Percentiles rank a stretch among this genome's conserved stretches.
phyloP scores from a whole-genome alignment of 179 eudicot species.

The Spergularia azorica region DNA sequence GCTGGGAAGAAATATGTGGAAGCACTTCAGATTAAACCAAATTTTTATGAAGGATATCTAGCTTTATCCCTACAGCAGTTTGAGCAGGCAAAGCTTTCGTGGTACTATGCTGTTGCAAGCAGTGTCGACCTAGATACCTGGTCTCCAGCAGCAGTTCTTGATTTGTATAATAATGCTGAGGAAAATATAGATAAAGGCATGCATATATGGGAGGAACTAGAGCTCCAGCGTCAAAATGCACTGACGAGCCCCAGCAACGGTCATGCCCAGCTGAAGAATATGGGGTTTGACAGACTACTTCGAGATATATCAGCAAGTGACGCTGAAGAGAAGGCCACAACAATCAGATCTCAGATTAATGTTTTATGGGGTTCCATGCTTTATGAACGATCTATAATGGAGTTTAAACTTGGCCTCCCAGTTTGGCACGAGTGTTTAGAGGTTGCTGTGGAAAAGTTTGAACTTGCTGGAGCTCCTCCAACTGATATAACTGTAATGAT shows the following conservation, averaged over 20 bases:
- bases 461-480: slow-evolving; percentile 85
- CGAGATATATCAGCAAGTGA: slow-evolving; percentile 55
- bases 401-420: slow-evolving; percentile 73
- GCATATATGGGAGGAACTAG: slow-evolving; percentile 80
- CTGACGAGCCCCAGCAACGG: slow-evolving; percentile 38
- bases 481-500: slow-evolving; percentile 92
- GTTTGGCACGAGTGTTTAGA: slow-evolving; percentile 97
- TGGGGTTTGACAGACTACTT: slow-evolving; percentile 52
- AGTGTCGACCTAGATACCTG: slow-evolving; percentile 65
- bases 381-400: slow-evolving; percentile 94
- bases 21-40: slow-evolving; percentile 72
- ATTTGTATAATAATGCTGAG: slow-evolving; percentile 83
- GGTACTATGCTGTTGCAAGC: slow-evolving; percentile 74
- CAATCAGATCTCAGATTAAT: slow-evolving; percentile 70
- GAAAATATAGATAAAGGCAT: slow-evolving; percentile 84
- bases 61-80: slow-evolving; percentile 89
- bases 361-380: slow-evolving; percentile 89
- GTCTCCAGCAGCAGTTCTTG: slow-evolving; percentile 63
- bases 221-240: slow-evolving; percentile 40
- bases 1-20: slow-evolving; percentile 86
- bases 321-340: slow-evolving; percentile 55
- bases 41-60: slow-evolving; percentile 77
- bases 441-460: slow-evolving; percentile 82
- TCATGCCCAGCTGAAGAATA: slow-evolving; percentile 46
- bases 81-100: slow-evolving; percentile 90